phyloP scores from a whole-genome alignment of 768 basidiomycete genomes.

The Agrocybe praecox region DNA sequence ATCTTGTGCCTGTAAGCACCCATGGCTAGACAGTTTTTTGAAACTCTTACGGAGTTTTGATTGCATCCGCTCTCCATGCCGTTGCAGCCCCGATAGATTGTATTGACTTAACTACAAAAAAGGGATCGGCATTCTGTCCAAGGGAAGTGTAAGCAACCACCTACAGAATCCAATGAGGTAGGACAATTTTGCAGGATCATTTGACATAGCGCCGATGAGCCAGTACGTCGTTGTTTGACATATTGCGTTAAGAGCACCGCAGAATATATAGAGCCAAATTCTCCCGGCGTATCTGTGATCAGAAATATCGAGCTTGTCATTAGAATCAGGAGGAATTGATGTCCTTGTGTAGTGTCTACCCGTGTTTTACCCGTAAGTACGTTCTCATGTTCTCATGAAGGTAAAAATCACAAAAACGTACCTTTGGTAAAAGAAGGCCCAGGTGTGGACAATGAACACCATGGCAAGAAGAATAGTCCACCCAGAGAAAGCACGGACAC shows the following conservation, averaged over 20 bases:
- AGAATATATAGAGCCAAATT: slow-evolving; percentile 69
- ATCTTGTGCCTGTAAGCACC: background rate
- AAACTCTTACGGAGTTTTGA: slow-evolving; percentile 57
- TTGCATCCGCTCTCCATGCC: slow-evolving; percentile 71
- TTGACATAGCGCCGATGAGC: slow-evolving; percentile 87
- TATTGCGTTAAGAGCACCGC: slow-evolving; percentile 77
- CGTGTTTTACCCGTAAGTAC: slow-evolving; percentile 16
- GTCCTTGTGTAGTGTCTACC: slow-evolving; percentile 59
- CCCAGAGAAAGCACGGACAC: slow-evolving; percentile 70
- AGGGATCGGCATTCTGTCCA: background rate
- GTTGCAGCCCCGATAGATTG: slow-evolving; percentile 80
- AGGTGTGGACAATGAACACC: slow-evolving; percentile 71
- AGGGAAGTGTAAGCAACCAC: slow-evolving; percentile 27
- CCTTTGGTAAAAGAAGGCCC: slow-evolving; percentile 81
- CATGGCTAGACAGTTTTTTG: background rate
- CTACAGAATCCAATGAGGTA: slow-evolving; percentile 82
- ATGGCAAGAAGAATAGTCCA: slow-evolving; percentile 64
- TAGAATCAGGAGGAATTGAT: slow-evolving; percentile 36
- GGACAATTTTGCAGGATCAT: slow-evolving; percentile 78
- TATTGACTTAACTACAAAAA: slow-evolving; percentile 47
- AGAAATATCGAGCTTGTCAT: slow-evolving; percentile 57
- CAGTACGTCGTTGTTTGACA: slow-evolving; percentile 87
- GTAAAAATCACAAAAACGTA: slow-evolving; percentile 27
- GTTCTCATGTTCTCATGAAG: background rate
- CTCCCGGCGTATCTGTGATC: slow-evolving; percentile 56